A percentile compares a stretch with the other conserved stretches of the same genome.
Evolutionary conservation across 495 filamentous ascomycete species (phyloP).

Genomic region (Pseudomonodictys pantanalensis): DNA sequence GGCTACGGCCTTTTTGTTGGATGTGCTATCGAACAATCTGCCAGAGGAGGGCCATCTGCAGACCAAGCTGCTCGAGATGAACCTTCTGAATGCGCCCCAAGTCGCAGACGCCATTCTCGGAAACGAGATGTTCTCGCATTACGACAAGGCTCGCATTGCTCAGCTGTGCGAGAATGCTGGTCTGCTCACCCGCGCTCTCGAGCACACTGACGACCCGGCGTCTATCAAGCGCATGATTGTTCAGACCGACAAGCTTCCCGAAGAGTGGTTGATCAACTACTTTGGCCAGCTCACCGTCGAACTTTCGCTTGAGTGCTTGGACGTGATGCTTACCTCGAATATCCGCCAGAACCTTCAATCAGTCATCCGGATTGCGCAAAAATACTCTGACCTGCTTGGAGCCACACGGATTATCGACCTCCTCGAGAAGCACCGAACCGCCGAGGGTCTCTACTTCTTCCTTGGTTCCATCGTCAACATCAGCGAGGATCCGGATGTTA

Average conservation of each 20-base stretch:
- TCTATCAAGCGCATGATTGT: conserved; percentile 85
- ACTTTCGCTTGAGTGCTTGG: conserved; percentile 87
- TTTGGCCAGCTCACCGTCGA: conserved; percentile 93
- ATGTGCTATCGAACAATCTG: conserved; percentile 88
- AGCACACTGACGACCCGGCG: conserved; percentile 86
- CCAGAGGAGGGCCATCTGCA: conserved; percentile 92
- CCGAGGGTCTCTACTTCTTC: conserved; percentile 97
- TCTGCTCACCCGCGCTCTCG: conserved; percentile 59
- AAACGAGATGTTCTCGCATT: conserved; percentile 97
- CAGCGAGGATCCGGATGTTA: conserved; percentile 89
- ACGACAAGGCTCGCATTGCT: conserved; percentile 83
- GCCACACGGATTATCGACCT: conserved; percentile 82
- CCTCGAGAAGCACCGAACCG: conserved; percentile 93
- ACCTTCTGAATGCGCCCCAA: conserved; percentile 90
- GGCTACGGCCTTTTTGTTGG: conserved; percentile 93
- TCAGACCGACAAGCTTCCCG: conserved; percentile 76
- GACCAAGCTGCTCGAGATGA: conserved; percentile 96
- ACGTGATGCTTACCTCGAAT: conserved; percentile 92
- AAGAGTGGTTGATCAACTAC: conserved; percentile 87
- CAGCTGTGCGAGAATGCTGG: conserved; percentile 83
- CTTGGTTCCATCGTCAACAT: conserved; percentile 96
- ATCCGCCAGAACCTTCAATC: conserved; percentile 95
- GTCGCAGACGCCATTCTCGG: conserved; percentile 96
- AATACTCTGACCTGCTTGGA: conserved; percentile 98
- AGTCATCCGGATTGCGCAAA: conserved; percentile 91